Percentiles rank a stretch among this genome's conserved stretches.
phyloP scores from a whole-genome alignment of 371 early-diverging fungal species.

The Rhizomucor pusillus region DNA sequence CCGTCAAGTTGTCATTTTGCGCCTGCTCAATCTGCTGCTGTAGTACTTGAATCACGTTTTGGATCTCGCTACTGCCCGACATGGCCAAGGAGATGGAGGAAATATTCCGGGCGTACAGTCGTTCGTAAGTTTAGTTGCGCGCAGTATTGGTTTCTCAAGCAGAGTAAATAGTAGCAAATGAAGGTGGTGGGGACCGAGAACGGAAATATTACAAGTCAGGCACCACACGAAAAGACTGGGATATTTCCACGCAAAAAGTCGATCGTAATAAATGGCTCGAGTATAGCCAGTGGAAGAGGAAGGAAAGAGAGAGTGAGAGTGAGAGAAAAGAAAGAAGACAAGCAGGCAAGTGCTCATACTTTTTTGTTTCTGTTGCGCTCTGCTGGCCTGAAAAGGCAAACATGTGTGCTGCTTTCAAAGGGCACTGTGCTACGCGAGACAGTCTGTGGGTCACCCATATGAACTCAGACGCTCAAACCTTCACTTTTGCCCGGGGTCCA shows the following conservation, averaged over 20 bases:
- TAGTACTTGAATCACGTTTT: constrained; percentile 22
- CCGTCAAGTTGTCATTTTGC: constrained; percentile 25
- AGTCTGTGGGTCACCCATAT: neutral
- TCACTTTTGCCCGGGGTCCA: too few relatives aligned
- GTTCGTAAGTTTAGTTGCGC: too few relatives aligned
- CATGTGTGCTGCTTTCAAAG: too few relatives aligned
- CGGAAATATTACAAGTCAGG: neutral
- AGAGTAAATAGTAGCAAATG: constrained; percentile 4
- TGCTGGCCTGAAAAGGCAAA: neutral
- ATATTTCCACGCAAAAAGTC: neutral
- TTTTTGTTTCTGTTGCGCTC: neutral
- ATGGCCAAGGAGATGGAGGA: too few relatives aligned
- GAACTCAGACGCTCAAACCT: too few relatives aligned
- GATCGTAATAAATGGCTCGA: neutral
- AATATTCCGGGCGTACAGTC: too few relatives aligned
- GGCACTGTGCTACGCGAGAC: too few relatives aligned
- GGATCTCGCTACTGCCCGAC: constrained; percentile 1
- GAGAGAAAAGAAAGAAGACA: constrained; percentile 4
- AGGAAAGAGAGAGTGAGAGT: constrained; percentile 6
- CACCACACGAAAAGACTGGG: neutral
- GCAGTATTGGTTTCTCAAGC: too few relatives aligned
- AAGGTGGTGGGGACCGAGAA: constrained; percentile 4
- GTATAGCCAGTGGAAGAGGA: constrained; percentile 9
- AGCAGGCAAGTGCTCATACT: neutral
- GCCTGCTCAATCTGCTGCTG: constrained; percentile 25